Percentiles rank a stretch among this genome's conserved stretches.
These are phyloP conservation scores for Chaetomium olivaceum DNA, from an alignment of 2,329 filamentous ascomycete genomes.

Conservation along the genomic window DNA sequence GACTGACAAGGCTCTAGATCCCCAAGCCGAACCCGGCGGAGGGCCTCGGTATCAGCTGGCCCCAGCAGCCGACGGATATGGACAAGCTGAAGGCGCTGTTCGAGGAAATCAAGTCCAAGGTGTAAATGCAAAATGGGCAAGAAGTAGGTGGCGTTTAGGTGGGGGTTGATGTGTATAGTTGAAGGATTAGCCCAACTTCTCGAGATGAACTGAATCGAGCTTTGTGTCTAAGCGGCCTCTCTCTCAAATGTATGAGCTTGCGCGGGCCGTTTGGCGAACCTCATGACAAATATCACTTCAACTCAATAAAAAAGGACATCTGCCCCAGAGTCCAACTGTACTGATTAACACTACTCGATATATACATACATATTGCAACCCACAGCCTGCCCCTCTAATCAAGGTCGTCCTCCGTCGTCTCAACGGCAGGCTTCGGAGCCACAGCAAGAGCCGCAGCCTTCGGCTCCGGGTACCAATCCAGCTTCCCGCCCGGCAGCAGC, in stretches of 20 bases:
- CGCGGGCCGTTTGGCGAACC: too few species aligned
- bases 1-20: constrained; percentile 57
- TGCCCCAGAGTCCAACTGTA: neutral
- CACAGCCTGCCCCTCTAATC: constrained; percentile 37
- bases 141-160: neutral
- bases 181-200: neutral
- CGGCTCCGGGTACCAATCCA: constrained; percentile 65
- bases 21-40: constrained; percentile 86
- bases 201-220: neutral
- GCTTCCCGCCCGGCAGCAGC: constrained; percentile 64
- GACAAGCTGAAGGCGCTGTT: constrained; percentile 75
- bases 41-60: constrained; percentile 80
- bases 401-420: constrained; percentile 48
- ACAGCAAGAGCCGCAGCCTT: constrained; percentile 17
- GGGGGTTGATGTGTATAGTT: neutral
- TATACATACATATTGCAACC: constrained; percentile 12
- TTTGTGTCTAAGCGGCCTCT: too few species aligned
- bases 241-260: neutral
- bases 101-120: constrained; percentile 86
- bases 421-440: constrained; percentile 8
- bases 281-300: neutral
- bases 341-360: constrained; percentile 10
- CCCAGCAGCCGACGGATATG: constrained; percentile 73
- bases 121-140: constrained; percentile 50
- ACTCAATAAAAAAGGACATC: neutral